Conservation (phyloP, 1,284 basidiomycete genomes). For the Puccinia triticina region DNA sequence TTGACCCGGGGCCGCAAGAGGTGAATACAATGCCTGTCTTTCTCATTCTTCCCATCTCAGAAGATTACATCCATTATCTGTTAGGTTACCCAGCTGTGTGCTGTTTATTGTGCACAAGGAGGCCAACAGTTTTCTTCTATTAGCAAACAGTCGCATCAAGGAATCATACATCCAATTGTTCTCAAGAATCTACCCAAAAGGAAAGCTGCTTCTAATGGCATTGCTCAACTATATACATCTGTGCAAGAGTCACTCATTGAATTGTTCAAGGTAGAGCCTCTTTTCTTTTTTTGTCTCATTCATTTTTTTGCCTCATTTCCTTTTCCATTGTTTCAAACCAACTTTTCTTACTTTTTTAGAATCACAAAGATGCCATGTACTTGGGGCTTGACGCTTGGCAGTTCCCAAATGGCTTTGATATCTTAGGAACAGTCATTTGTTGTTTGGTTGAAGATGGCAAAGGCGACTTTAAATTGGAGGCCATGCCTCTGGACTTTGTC, state of each 20-base stretch:
- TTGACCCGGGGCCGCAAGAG: conserved; percentile 2
- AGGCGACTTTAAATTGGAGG: background rate
- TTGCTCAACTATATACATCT: background rate
- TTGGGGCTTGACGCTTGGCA: conserved; percentile 16
- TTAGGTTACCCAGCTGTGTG: conserved; percentile 7
- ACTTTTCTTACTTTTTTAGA: no score
- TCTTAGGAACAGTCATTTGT: conserved; percentile 2
- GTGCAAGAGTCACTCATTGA: conserved; percentile 22
- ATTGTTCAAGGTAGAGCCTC: background rate
- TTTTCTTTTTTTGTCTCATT: background rate
- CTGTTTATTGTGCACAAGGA: background rate
- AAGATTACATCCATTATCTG: background rate
- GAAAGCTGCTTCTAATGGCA: background rate
- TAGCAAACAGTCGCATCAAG: background rate
- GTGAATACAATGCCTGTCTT: no score
- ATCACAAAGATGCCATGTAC: conserved; percentile 5
- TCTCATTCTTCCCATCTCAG: no score
- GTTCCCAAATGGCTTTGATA: conserved; percentile 6
- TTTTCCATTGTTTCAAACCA: no score
- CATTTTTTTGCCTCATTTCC: background rate
- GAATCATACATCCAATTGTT: background rate
- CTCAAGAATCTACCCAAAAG: background rate
- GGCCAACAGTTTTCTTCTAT: background rate
- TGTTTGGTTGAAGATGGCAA: background rate
- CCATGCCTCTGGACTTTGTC: conserved; percentile 11